phyloP scores from a whole-genome alignment of 441 rosid genomes.

The Melastoma candidum region DNA sequence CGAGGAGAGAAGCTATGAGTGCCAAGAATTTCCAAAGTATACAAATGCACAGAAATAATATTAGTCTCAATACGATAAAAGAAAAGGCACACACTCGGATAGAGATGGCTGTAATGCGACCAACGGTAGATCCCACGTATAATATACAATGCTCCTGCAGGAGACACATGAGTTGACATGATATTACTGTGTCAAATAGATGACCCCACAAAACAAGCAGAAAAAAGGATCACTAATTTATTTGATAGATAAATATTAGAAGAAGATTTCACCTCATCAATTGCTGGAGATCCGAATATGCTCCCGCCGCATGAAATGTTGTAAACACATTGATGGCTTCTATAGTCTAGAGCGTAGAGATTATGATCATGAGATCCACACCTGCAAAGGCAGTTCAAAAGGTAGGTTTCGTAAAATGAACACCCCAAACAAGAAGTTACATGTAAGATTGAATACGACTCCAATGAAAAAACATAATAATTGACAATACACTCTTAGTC shows the following conservation, averaged over 20 bases:
- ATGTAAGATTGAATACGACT: no score
- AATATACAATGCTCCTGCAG: constrained; percentile 40
- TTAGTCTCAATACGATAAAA: no score
- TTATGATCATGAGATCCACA: constrained; percentile 90
- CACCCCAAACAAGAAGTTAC: no score
- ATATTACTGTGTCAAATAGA: neutral
- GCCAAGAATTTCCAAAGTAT: no score
- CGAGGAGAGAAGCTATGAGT: no score
- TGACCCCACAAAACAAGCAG: neutral
- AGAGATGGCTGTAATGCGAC: constrained; percentile 71
- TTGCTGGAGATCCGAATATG: constrained; percentile 77
- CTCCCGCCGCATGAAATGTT: constrained; percentile 81
- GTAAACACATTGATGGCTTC: constrained; percentile 49
- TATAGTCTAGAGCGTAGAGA: constrained; percentile 85
- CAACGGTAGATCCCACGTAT: constrained; percentile 81
- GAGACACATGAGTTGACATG: neutral
- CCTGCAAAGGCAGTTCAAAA: constrained; percentile 37
- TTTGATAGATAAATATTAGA: no score
- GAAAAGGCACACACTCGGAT: constrained; percentile 35
- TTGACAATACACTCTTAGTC: no score
- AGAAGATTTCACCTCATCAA: constrained; percentile 55
- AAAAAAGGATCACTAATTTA: no score
- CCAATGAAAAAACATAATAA: no score
- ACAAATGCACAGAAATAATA: no score
- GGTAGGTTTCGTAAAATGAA: neutral